phyloP scores from a whole-genome alignment of 805 yeast species.

The Nakazawaea molendinolei region DNA sequence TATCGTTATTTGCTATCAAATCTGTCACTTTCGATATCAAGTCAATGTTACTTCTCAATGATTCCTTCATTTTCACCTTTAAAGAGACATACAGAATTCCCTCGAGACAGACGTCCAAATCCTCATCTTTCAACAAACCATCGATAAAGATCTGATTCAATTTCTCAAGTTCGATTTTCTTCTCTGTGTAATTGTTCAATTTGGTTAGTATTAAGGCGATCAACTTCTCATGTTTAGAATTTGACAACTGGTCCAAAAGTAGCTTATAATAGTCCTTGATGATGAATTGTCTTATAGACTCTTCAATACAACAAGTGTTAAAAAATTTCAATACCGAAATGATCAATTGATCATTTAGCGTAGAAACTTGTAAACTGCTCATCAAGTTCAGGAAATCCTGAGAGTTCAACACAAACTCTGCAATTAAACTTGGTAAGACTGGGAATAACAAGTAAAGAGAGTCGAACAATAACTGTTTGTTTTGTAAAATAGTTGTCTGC shows the following conservation, averaged over 20 bases:
- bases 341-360: not conserved
- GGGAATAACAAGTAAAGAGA: not conserved
- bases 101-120: conserved; percentile 16
- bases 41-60: conserved; percentile 23
- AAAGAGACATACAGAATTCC: conserved; percentile 30
- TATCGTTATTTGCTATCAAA: conserved; percentile 10
- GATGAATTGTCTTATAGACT: not conserved
- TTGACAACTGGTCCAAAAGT: not conserved
- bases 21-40: conserved; percentile 1
- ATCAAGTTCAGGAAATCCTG: not conserved
- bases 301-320: not conserved
- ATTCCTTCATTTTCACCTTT: conserved; percentile 25
- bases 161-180: not conserved
- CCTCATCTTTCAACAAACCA: not conserved
- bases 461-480: not conserved
- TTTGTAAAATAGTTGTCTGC: not conserved
- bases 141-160: not conserved
- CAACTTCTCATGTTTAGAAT: not conserved
- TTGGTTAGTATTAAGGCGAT: conserved; percentile 1
- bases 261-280: not conserved
- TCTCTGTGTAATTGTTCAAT: conserved; percentile 2
- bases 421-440: conserved; percentile 1
- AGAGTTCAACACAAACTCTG: not conserved
- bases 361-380: not conserved
- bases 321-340: not conserved